Base-by-base conservation (phyloP, 345 rosid species). In the Citrus inodora region DNA sequence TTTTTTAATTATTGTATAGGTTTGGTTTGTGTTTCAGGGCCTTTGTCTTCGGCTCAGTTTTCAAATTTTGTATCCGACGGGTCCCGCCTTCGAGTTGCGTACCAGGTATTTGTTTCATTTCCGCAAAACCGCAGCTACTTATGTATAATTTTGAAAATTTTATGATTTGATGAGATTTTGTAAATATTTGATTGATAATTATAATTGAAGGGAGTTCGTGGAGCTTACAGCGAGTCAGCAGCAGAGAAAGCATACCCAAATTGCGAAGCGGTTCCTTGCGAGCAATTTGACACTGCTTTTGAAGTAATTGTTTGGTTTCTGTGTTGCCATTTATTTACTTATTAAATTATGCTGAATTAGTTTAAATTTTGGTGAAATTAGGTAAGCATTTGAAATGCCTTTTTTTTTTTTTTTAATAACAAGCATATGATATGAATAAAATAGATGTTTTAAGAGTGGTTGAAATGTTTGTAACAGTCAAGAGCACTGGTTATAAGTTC, bases 211-310 rank as follows among this genome's bases (percentile, higher is more conserved):
- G 99, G 99, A 69, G 94, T 91, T 80, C 84, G 85, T 66, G 99
- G 99, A 13, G 99, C 99, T 7, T 92, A 91, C 84, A 96, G 98
- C 69, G 99, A 96, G 75, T 88, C 97, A 32, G 99, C 98, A 9
- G 99, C 99, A 16, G 88, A 89, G 79, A 96, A 96, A 90, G 98
- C 98, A 5, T 94, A 94, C 77, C 98, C 98, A 1, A 92, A 90
- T 28, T 96, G 99, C 71, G 98, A 91, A 87, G 92, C 98, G 16
- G 99, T 96, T 81, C 98, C 99, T 0, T 96, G 98, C 68, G 97
- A 92, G 80, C 94, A 96, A 82, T 96, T 96, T 71, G 99, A 96
- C n/a, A 83, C 93, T 14, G 99, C 97, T 22, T 96, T 96, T 80
- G 89, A 92, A 83, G 99, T 94, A 55, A 84, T n/a, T 73, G 62